Evolutionary conservation across 768 basidiomycete species (phyloP), one percentile per base, ranked within the genome.

Genomic region (Boletus reticulatus): DNA sequence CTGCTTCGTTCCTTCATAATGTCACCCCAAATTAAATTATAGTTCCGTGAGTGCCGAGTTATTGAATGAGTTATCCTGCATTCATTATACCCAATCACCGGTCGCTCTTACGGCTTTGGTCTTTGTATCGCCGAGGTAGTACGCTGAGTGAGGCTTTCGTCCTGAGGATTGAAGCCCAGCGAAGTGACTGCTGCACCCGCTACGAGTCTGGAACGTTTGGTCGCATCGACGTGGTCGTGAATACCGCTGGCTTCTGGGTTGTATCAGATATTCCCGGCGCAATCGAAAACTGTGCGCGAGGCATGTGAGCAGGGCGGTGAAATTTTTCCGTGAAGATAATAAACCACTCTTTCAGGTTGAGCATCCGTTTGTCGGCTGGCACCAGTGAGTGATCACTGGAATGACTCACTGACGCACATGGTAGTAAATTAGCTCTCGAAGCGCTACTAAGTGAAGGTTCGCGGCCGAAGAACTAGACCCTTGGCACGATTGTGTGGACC

Each of bases 41-140:
- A 63, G 66, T 61, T 67, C 36, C 24, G 66, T 62, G 41, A 52
- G 62, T 53, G 24, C 4, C 5, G 34, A 36, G 1, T 31, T n/a
- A 16, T 17, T 29, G 4, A 22, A 27, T 11, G 7, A 11, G n/a
- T 4, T 41, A 16, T n/a, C 8, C 13, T 14, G 24, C 39, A 6
- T 48, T 58, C 20, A 57, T 34, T 3, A 16, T 13, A 12, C 7
- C 43, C 36, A 76, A 79, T 77, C 20, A 78, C 76, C 16, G 76
- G 78, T 13, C 60, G 71, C 6, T 75, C 73, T 12, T 67, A 74
- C 0, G 77, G 78, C 29, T 71, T 78, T 43, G 78, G 77, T 7
- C 71, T 64, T n/a, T 48, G 59, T 22, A 61, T 74, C 20, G 61
- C 67, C 3, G 64, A 22, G 22, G 22, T 22, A 22, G 22, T 22